Conservation (phyloP, 2,329 filamentous ascomycete species). For the Exophiala xenobiotica region DNA sequence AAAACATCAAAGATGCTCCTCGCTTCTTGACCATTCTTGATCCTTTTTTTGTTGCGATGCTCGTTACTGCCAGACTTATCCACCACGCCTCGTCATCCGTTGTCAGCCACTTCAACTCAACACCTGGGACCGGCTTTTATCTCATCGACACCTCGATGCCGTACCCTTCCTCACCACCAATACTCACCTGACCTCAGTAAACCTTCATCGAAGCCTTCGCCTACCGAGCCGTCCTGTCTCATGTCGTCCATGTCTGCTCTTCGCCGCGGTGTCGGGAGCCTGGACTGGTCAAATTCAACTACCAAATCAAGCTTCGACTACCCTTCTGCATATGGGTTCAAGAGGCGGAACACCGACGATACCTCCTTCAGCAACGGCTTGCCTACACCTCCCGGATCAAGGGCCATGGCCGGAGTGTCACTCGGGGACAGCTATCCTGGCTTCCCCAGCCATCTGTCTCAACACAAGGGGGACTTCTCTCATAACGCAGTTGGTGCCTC, state of each 20-base stretch:
- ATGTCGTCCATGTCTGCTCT: slow-evolving; percentile 23
- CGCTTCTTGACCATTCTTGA: slow-evolving; percentile 16
- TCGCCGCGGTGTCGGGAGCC: slow-evolving; percentile 10
- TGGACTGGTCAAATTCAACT: slow-evolving; percentile 16
- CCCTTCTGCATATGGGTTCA: slow-evolving; percentile 14
- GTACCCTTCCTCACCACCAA: slow-evolving; percentile 1
- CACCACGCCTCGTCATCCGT: not conserved
- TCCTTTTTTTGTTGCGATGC: slow-evolving; percentile 16
- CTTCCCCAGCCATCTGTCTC: slow-evolving; percentile 8
- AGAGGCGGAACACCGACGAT: slow-evolving; percentile 19
- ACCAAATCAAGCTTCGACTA: slow-evolving; percentile 9
- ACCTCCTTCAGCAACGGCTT: slow-evolving; percentile 26
- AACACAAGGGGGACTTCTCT: slow-evolving; percentile 3
- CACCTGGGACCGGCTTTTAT: not conserved
- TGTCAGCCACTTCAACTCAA: not conserved
- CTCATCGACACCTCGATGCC: slow-evolving; percentile 12
- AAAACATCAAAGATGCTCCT: slow-evolving; percentile 24
- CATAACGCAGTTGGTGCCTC: slow-evolving; percentile 3
- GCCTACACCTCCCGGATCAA: slow-evolving; percentile 29
- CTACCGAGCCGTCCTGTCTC: slow-evolving; percentile 5
- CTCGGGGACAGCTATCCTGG: slow-evolving; percentile 19
- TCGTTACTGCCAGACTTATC: slow-evolving; percentile 5
- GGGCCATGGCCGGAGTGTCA: slow-evolving; percentile 25
- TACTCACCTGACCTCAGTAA: slow-evolving; percentile 6
- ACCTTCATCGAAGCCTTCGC: not conserved